Conservation (phyloP, 148 eudicot species). For the Rhododendron henanense region DNA sequence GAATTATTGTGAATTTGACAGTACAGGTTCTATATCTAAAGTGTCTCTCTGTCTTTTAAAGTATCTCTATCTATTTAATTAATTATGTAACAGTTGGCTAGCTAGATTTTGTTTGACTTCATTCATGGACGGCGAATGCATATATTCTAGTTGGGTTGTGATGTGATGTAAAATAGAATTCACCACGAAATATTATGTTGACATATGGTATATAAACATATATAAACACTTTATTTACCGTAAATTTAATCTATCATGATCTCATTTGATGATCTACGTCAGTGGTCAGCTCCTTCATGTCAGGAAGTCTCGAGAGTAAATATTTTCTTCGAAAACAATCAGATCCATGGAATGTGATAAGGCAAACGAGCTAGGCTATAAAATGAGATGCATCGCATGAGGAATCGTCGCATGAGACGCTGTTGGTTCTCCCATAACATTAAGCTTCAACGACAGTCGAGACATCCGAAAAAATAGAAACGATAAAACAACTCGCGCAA, state of each 20-base stretch:
- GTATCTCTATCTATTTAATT: not conserved
- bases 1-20: not conserved
- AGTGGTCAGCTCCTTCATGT: not conserved
- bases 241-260: no score
- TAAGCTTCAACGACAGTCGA: not conserved
- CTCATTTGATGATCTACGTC: not conserved
- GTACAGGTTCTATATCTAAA: not conserved
- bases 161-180: no score
- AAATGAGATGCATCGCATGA: no score
- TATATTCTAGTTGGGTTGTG: not conserved
- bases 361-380: no score
- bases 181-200: no score
- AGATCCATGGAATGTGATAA: not conserved
- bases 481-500: not conserved
- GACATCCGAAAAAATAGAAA: no score
- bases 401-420: no score
- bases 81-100: not conserved
- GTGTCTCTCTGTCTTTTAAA: not conserved
- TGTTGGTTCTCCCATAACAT: not conserved
- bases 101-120: slow-evolving; percentile 1
- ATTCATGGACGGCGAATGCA: not conserved
- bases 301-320: not conserved
- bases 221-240: no score
- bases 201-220: no score
- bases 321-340: no score